phyloP scores from a whole-genome alignment of 768 basidiomycete species.

The Pilatotrama ljubarskyi region DNA sequence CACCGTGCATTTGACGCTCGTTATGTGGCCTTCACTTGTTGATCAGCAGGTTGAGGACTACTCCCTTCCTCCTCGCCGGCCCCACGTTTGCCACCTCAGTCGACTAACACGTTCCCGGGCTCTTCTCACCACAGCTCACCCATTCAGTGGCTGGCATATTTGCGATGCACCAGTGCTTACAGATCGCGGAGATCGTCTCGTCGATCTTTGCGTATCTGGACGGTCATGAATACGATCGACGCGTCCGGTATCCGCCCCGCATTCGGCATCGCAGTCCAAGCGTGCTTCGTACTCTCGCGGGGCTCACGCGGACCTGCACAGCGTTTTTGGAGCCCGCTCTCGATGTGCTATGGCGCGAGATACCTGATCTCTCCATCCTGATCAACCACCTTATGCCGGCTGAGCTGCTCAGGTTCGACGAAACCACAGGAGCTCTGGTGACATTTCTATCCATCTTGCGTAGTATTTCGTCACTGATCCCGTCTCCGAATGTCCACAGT shows the following conservation, averaged over 20 bases:
- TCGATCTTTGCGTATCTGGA: not conserved
- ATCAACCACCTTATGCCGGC: not conserved
- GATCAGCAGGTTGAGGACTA: too few species aligned
- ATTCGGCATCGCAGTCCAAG: not conserved
- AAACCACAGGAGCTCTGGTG: not conserved
- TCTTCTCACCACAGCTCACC: too few species aligned
- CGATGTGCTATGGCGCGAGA: constrained; percentile 69
- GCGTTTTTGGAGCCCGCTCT: constrained; percentile 69
- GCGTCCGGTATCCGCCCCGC: not conserved
- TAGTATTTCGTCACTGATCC: not conserved
- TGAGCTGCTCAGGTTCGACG: not conserved
- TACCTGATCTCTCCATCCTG: not conserved
- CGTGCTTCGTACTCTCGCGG: constrained; percentile 51
- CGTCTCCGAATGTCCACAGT: not conserved
- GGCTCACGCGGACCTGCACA: constrained; percentile 72
- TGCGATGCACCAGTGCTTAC: not conserved
- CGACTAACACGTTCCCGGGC: too few species aligned
- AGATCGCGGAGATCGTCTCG: not conserved
- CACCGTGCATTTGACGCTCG: too few species aligned
- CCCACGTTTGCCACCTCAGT: too few species aligned
- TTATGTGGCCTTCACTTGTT: too few species aligned
- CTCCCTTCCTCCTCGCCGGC: too few species aligned
- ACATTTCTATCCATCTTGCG: too few species aligned
- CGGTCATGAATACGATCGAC: not conserved
- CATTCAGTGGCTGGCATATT: too few species aligned